Evolutionary conservation across 257 asterid genomes (phyloP), one percentile per base, ranked within the genome.

Genomic region (Thymus mandschuricus): DNA sequence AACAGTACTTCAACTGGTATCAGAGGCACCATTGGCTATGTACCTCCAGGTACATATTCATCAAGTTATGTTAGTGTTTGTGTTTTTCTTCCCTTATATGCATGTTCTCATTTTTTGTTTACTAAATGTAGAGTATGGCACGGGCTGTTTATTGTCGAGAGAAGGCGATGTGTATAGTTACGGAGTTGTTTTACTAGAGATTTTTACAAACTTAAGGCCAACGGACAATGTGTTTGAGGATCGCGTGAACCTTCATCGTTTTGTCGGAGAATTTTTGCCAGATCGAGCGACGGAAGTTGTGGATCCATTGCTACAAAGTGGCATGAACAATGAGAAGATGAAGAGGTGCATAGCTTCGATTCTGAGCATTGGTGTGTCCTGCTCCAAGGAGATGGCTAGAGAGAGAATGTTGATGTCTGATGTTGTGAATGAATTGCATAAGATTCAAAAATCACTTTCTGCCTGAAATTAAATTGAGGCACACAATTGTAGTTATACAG

Each of bases 1-100:
- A 30, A 31, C 3, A 57, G 63, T 31, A 21, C 21, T 21, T 57
- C 63, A 0, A 10, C 30, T 30, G 63, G 41, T 6, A 57, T 57
- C 15, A 57, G 31, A 9, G 63, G 63, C 5, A 57, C 63, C 63
- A 30, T 57, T 9, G 63, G 63, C 41, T 57, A 31, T 57, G 21
- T 57, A 8, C 41, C 63, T 29, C 41, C 40, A 57, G 63, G 63
- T 55, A 55, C 9, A 7, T 7, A 10, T n/a, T 52, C 10, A 7
- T 6, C 21, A 15, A 21, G 21, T 21, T 21, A 21, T 21, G 21
- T 21, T 21, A 21, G 1, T 51, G 6, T 21, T 3, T 35, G 5
- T 35, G 40, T 3, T 35, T 35, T 35, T 35, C 3, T 3, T 35
- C 3, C 40, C 30, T 15, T 0, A 21, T 7, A 3, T 1, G 3